These are phyloP conservation scores for Paspalum notatum DNA, from an alignment of 176 grass and related monocot genomes.

Conservation along the genomic window DNA sequence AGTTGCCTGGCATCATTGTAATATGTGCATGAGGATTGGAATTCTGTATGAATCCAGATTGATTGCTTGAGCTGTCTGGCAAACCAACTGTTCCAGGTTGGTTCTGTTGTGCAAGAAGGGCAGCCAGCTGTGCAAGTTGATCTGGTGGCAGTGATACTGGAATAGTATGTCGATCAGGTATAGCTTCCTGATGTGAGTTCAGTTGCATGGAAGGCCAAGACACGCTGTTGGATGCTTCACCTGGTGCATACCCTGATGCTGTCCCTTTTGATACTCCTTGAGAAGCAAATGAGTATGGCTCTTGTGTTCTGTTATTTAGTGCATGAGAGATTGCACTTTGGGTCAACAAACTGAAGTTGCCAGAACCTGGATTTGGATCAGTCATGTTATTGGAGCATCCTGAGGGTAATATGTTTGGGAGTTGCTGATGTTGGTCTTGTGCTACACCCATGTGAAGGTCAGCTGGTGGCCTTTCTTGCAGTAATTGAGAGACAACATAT, in stretches of 20 bases:
- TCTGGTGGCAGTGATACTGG: constrained; percentile 63
- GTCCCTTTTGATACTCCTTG: constrained; percentile 40
- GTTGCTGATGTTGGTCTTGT: constrained; percentile 44
- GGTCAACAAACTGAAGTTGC: constrained; percentile 34
- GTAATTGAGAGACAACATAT: constrained; percentile 44
- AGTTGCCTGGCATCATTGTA: constrained; percentile 33
- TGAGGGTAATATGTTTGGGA: constrained; percentile 37
- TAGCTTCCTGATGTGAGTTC: constrained; percentile 39
- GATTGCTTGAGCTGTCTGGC: constrained; percentile 46
- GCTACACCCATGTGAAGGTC: constrained; percentile 36
- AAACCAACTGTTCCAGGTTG: constrained; percentile 52
- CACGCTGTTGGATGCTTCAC: constrained; percentile 48
- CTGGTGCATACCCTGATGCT: constrained; percentile 40
- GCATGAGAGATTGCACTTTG: constrained; percentile 33
- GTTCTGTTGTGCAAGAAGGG: constrained; percentile 65
- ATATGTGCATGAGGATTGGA: constrained; percentile 46
- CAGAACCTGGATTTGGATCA: constrained; percentile 43
- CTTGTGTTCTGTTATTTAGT: constrained; percentile 28
- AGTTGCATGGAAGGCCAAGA: constrained; percentile 36
- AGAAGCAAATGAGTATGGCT: constrained; percentile 33
- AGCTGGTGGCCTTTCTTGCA: constrained; percentile 37
- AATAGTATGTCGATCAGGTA: constrained; percentile 43
- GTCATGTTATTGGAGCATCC: constrained; percentile 43
- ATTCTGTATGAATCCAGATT: constrained; percentile 43
- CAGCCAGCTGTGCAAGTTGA: constrained; percentile 64